These are phyloP conservation scores for Cladosporium halotolerans DNA, from an alignment of 2,329 filamentous ascomycete genomes.

Conservation along the genomic window DNA sequence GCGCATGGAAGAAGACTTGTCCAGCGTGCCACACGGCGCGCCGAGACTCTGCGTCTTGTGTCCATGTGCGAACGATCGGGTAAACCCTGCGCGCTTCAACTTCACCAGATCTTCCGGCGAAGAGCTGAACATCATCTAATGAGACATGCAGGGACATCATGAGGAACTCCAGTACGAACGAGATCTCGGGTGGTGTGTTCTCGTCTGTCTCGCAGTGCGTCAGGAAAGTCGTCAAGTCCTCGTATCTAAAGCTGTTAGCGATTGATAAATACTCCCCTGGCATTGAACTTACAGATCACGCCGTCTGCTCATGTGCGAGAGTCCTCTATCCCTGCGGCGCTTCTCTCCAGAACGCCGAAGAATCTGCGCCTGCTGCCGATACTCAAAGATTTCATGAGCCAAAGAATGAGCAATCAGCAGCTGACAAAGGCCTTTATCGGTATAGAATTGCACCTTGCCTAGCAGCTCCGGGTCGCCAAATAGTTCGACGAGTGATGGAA, in stretches of 20 bases:
- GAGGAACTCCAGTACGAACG: slow-evolving; percentile 43
- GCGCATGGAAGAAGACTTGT: slow-evolving; percentile 55
- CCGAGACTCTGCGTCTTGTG: slow-evolving; percentile 46
- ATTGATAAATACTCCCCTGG: background rate
- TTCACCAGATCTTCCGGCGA: slow-evolving; percentile 58
- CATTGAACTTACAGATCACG: slow-evolving; percentile 14
- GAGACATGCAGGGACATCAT: slow-evolving; percentile 57
- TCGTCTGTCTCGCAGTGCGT: slow-evolving; percentile 18
- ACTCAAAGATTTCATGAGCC: slow-evolving; percentile 49
- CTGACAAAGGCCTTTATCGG: slow-evolving; percentile 48
- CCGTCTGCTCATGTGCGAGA: slow-evolving; percentile 21
- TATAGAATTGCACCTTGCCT: slow-evolving; percentile 41
- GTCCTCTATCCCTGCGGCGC: slow-evolving; percentile 18
- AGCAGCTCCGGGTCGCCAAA: slow-evolving; percentile 16
- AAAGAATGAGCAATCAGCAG: slow-evolving; percentile 58
- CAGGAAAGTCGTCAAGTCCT: slow-evolving; percentile 17
- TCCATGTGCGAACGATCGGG: slow-evolving; percentile 52
- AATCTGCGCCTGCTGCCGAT: slow-evolving; percentile 42
- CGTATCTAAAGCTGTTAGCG: slow-evolving; percentile 7
- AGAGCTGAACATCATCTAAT: slow-evolving; percentile 57
- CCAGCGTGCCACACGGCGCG: slow-evolving; percentile 60
- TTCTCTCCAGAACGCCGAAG: slow-evolving; percentile 20
- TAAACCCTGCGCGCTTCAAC: slow-evolving; percentile 56
- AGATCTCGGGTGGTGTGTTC: slow-evolving; percentile 23
- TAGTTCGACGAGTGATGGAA: slow-evolving; percentile 46